Base-by-base conservation (phyloP, 345 rosid genomes). In the Schrenkiella parvula region DNA sequence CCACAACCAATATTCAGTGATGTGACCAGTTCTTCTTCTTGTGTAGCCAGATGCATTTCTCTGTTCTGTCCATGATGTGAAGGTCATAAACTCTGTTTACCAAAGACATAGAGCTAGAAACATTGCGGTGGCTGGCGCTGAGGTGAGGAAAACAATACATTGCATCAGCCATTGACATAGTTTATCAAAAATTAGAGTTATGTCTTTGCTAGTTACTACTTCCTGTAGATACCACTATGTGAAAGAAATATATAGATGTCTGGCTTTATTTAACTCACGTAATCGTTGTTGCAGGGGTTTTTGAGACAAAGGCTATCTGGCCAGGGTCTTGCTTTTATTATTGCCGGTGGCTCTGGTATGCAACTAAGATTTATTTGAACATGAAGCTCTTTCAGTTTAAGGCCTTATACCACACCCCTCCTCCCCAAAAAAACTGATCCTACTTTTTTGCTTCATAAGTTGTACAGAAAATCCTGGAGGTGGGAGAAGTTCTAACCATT, bases 1-100 rank as follows among this genome's bases (percentile, higher is more conserved):
- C 38, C 59, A 2, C 34, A n/a, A 26, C 19, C 59, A 29, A 29
- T 19, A n/a, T 3, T 58, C 61, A 41, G 13, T 64, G 63, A 71
- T 53, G 12, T 50, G 47, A 22, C 5, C 2, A 57, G 50, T 65
- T 74, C 51, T 43, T 73, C 0, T 54, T 78, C 65, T 78, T 82
- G 68, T 88, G 82, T 85, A 95, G 99, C 95, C 96, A 85, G 99
- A 95, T 88, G 92, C 98, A 71, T 95, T 95, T 75, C 91, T 95
- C 59, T 95, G 97, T 80, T 95, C 98, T 8, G 66, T 95, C 72
- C 85, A 85, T 79, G 96, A 92, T 79, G 99, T 95, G 64, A 95
- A 90, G 80, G 92, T 95, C 76, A 75, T 70, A 76, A 89, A 82
- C 75, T 22, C 97, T 48, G 78, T 84, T 70, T 89, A 87, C 82